These are phyloP conservation scores for Zangia roseola DNA, from an alignment of 768 basidiomycete genomes.

Conservation along the genomic window DNA sequence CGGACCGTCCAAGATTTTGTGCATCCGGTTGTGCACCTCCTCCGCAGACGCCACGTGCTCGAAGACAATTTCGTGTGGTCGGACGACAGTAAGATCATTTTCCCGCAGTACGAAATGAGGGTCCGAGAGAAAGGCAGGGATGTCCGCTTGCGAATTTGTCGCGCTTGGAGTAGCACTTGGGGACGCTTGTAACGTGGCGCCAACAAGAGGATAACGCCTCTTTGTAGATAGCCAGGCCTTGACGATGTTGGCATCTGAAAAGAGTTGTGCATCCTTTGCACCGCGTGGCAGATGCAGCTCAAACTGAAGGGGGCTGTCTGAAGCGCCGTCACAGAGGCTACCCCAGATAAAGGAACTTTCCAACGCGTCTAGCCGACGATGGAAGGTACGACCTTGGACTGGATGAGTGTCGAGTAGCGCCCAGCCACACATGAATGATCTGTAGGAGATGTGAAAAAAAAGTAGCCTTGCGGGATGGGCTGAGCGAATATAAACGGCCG, in stretches of 20 bases:
- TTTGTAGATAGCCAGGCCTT: slow-evolving; percentile 47
- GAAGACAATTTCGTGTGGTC: slow-evolving; percentile 38
- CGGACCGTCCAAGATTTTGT: slow-evolving; percentile 33
- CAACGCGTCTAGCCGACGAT: slow-evolving; percentile 37
- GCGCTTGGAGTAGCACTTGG: too few relatives aligned
- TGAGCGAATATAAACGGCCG: too few relatives aligned
- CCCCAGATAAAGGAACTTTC: slow-evolving; percentile 44
- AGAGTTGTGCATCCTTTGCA: slow-evolving; percentile 12
- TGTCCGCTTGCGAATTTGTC: too few relatives aligned
- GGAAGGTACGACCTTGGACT: slow-evolving; percentile 18
- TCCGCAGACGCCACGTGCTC: slow-evolving; percentile 31
- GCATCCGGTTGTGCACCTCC: slow-evolving; percentile 34
- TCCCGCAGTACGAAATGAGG: slow-evolving; percentile 41
- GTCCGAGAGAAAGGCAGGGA: slow-evolving; percentile 10
- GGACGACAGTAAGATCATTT: slow-evolving; percentile 27
- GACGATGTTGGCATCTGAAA: too few relatives aligned
- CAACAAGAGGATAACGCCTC: slow-evolving; percentile 46
- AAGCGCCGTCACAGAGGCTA: slow-evolving; percentile 38
- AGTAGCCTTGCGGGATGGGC: too few relatives aligned
- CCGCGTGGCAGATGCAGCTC: slow-evolving; percentile 26
- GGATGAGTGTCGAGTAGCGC: too few relatives aligned
- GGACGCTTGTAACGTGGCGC: slow-evolving; percentile 36
- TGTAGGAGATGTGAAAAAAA: too few relatives aligned
- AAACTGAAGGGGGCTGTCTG: slow-evolving; percentile 39
- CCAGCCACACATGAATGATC: too few relatives aligned